phyloP scores from a whole-genome alignment of 2,329 filamentous ascomycete species.

The Alternaria panax region DNA sequence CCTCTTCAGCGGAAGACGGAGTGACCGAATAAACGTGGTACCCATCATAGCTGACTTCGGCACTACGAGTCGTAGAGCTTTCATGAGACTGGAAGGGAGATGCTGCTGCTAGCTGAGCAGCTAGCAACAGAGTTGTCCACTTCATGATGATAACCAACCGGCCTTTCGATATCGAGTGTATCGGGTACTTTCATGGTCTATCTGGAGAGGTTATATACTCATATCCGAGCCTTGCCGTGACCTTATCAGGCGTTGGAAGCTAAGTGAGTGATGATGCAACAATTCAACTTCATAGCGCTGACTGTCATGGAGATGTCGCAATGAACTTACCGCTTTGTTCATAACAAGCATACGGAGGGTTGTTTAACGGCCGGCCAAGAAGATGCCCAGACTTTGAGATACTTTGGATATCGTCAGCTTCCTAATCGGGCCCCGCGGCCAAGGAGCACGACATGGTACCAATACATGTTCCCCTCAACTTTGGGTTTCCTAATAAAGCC shows the following conservation, averaged over 20 bases:
- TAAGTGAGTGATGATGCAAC: constrained; percentile 10
- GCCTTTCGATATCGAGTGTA: background rate
- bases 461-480: constrained; percentile 21
- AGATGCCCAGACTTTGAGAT: constrained; percentile 12
- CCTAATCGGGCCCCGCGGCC: constrained; percentile 26
- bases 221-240: background rate
- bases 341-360: constrained; percentile 7
- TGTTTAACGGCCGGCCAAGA: constrained; percentile 14
- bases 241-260: constrained; percentile 2
- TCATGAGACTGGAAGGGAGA: constrained; percentile 14
- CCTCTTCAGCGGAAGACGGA: constrained; percentile 25
- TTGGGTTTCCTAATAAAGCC: background rate
- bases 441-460: constrained; percentile 24
- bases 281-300: background rate
- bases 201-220: background rate
- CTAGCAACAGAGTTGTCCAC: constrained; percentile 11
- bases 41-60: constrained; percentile 25
- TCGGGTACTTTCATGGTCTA: background rate
- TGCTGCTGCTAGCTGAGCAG: constrained; percentile 21
- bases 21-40: constrained; percentile 30
- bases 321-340: background rate
- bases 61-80: constrained; percentile 3
- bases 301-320: background rate
- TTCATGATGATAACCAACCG: constrained; percentile 14
- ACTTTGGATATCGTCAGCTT: constrained; percentile 21